These are phyloP conservation scores for Cryptomeria japonica DNA, from an alignment of 75 land plant species.

Conservation along the genomic window DNA sequence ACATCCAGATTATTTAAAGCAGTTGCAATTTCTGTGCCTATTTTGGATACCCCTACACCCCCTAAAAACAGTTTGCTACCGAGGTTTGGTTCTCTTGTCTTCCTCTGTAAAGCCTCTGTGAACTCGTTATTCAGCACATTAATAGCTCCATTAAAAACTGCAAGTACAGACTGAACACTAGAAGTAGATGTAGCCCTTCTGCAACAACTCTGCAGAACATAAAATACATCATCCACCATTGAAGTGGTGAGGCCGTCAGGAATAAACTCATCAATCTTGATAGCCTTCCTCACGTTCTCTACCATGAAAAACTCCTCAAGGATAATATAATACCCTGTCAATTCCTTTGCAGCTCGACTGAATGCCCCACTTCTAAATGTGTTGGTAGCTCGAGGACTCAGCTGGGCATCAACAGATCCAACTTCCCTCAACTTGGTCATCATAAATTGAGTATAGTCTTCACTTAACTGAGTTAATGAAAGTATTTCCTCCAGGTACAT, in stretches of 20 bases:
- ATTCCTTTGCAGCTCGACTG: slow-evolving; percentile 53
- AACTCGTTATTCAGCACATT: slow-evolving; percentile 77
- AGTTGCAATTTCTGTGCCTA: slow-evolving; percentile 82
- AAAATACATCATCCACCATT: slow-evolving; percentile 93
- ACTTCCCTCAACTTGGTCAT: slow-evolving; percentile 70
- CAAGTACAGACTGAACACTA: slow-evolving; percentile 68
- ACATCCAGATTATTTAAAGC: slow-evolving; percentile 80
- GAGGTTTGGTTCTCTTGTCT: slow-evolving; percentile 77
- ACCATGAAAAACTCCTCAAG: slow-evolving; percentile 90
- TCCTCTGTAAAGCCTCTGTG: slow-evolving; percentile 79
- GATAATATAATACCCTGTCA: slow-evolving; percentile 56
- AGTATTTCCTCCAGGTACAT: slow-evolving; percentile 78
- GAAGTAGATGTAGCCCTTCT: slow-evolving; percentile 79
- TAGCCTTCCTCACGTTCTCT: slow-evolving; percentile 88
- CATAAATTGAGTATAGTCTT: slow-evolving; percentile 77
- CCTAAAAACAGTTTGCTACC: slow-evolving; percentile 70
- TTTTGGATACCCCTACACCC: slow-evolving; percentile 66
- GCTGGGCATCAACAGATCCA: slow-evolving; percentile 63
- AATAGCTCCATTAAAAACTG: slow-evolving; percentile 54
- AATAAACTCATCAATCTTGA: slow-evolving; percentile 78
- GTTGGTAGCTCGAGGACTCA: slow-evolving; percentile 64
- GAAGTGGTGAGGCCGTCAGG: slow-evolving; percentile 82
- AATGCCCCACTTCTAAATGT: slow-evolving; percentile 63
- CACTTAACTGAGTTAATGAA: slow-evolving; percentile 74
- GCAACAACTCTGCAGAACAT: slow-evolving; percentile 84